These are phyloP conservation scores for Aspergillus viridinutans DNA, from an alignment of 2,329 filamentous ascomycete genomes.

Conservation along the genomic window DNA sequence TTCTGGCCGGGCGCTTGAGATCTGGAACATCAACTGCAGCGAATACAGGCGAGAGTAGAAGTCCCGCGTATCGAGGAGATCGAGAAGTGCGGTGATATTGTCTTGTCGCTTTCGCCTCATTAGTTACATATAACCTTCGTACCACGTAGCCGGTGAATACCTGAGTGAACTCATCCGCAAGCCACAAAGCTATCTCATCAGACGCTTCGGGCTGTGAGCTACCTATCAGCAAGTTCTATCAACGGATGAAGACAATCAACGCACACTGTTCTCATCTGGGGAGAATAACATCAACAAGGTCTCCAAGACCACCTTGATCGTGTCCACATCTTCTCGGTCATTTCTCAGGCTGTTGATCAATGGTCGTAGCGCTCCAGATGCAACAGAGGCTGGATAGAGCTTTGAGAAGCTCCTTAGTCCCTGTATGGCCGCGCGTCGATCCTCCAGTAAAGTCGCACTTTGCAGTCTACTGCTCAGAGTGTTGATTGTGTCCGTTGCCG, in stretches of 20 bases:
- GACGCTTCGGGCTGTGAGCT: slow-evolving; percentile 75
- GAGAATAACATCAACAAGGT: slow-evolving; percentile 91
- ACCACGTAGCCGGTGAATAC: slow-evolving; percentile 40
- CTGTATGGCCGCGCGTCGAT: slow-evolving; percentile 86
- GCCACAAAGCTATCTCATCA: slow-evolving; percentile 91
- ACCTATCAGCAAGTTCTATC: slow-evolving; percentile 18
- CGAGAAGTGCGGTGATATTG: slow-evolving; percentile 85
- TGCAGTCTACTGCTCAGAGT: slow-evolving; percentile 81
- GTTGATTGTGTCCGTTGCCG: slow-evolving; percentile 88
- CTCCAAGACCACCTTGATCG: slow-evolving; percentile 90
- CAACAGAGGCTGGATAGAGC: slow-evolving; percentile 90
- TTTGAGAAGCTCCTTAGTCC: slow-evolving; percentile 95
- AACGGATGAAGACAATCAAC: slow-evolving; percentile 24
- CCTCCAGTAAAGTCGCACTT: slow-evolving; percentile 88
- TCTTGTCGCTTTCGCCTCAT: slow-evolving; percentile 70
- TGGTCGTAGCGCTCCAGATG: slow-evolving; percentile 83
- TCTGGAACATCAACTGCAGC: slow-evolving; percentile 81
- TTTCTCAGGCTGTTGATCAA: slow-evolving; percentile 80
- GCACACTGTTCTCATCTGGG: slow-evolving; percentile 58
- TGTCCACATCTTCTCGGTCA: slow-evolving; percentile 93
- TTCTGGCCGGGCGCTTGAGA: slow-evolving; percentile 79
- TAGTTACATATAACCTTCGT: slow-evolving; percentile 35
- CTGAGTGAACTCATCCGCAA: slow-evolving; percentile 97
- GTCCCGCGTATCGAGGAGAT: slow-evolving; percentile 80
- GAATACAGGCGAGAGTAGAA: slow-evolving; percentile 91